Percentiles rank a stretch among this genome's conserved stretches.
Evolutionary conservation across 768 basidiomycete species (phyloP).

Genomic region (Neoboletus brunneissimus): DNA sequence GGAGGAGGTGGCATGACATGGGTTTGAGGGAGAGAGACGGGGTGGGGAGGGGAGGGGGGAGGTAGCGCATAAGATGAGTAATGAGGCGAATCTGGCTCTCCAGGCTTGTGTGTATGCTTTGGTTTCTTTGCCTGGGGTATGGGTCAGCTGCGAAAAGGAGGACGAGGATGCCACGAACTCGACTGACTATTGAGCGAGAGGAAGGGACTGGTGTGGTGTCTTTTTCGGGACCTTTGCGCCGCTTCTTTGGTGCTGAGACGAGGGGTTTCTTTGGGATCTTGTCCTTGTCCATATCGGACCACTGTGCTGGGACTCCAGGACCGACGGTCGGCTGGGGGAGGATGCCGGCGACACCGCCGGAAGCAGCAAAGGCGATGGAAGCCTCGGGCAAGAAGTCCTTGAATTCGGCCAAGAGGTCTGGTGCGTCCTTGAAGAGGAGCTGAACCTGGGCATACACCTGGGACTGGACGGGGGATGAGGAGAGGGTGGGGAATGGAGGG

Average conservation of each 20-base stretch:
- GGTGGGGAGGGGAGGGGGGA: constrained; percentile 33
- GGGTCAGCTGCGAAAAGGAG: constrained; percentile 4
- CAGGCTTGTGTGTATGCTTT: constrained; percentile 59
- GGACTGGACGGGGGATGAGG: constrained; percentile 37
- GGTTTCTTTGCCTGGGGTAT: constrained; percentile 53
- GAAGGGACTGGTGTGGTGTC: constrained; percentile 61
- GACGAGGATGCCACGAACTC: constrained; percentile 37
- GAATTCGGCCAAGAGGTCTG: constrained; percentile 77
- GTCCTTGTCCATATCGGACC: constrained; percentile 41
- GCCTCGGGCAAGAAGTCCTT: constrained; percentile 77
- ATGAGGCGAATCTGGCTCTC: constrained; percentile 52
- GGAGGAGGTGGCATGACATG: constrained; percentile 31
- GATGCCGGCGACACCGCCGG: constrained; percentile 44
- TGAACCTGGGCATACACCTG: constrained; percentile 83
- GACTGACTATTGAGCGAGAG: constrained; percentile 45
- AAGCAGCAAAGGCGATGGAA: constrained; percentile 40
- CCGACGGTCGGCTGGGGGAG: constrained; percentile 46
- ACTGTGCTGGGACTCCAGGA: constrained; percentile 34
- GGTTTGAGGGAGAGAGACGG: constrained; percentile 16
- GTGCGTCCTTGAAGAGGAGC: constrained; percentile 75
- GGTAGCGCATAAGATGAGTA: constrained; percentile 46
- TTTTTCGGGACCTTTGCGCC: constrained; percentile 64
- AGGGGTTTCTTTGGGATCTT: constrained; percentile 43
- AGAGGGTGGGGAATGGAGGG: neutral
- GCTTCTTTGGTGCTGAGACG: constrained; percentile 48